Evolutionary conservation across 345 rosid genomes (phyloP), one percentile per base, ranked within the genome.

Genomic region (Lagerstroemia speciosa): DNA sequence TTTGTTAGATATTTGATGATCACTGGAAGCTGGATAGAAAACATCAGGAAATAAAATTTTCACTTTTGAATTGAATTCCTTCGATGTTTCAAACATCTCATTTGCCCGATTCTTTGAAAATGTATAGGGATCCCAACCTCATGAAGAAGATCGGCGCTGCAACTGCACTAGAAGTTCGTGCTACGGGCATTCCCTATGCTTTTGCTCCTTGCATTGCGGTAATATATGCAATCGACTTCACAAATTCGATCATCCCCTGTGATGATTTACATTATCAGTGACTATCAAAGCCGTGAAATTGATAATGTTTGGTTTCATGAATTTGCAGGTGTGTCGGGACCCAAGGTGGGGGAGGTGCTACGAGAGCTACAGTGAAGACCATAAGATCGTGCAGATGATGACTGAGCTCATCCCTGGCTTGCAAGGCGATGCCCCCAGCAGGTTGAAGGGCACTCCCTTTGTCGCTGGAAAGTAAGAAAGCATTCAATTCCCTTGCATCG

Each of bases 281-380:
- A 36, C 38, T 36, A 36, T 36, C 8, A 36, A 36, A 36, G 38
- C 8, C 38, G 8, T 36, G 38, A 36, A 36, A 9, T 9, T 9
- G 8, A 36, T 36, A 36, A 36, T 36, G 8, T 36, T n/a, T 5
- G 38, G 8, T 36, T 41, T 41, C 16, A 41, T 9, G 16, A 41
- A 9, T 8, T 2, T 43, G 61, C 79, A 89, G 97, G 98, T 91
- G 30, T 94, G 97, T 66, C 82, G 98, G 77, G 97, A 94, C 82
- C 98, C 97, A 12, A 86, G 97, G 72, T 94, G 97, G 99, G 95
- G 97, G 41, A 77, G 97, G 38, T 94, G 99, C 82, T 94, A 87
- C 16, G 97, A 94, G 75, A 94, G 99, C 82, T 94, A 85, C 72
- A 89, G 96, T 60, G 96, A 91, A 80, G 96, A 94, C 75, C 85